Conservation (phyloP, 164 flowering plant genomes). For the Saururus chinensis region DNA sequence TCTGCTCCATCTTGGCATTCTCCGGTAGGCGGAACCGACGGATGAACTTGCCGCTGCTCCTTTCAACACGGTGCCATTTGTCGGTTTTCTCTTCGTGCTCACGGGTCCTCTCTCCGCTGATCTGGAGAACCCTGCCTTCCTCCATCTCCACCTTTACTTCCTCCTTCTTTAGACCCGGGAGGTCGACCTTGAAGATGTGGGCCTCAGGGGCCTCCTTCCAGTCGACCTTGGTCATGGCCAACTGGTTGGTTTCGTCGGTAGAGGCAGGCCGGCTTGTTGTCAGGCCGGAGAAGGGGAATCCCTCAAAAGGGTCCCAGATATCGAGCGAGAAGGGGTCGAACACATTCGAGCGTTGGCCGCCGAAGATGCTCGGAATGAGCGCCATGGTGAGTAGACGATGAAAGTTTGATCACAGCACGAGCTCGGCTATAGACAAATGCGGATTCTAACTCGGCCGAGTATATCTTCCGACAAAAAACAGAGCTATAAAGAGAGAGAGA, state of each 20-base stretch:
- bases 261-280: not conserved
- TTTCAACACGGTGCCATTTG: not conserved
- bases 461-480: too few species aligned
- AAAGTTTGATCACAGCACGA: too few species aligned
- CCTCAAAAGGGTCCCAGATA: constrained; percentile 9
- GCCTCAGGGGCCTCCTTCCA: constrained; percentile 4
- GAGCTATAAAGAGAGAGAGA: too few species aligned
- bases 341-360: not conserved
- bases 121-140: not conserved
- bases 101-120: not conserved
- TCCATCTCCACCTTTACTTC: constrained; percentile 2
- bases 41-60: not conserved
- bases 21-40: constrained; percentile 1
- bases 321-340: constrained; percentile 10
- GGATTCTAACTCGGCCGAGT: too few species aligned
- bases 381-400: too few species aligned
- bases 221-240: constrained; percentile 27
- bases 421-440: too few species aligned
- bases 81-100: not conserved
- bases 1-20: constrained; percentile 7
- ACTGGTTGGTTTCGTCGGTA: not conserved
- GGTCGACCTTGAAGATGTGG: constrained; percentile 1
- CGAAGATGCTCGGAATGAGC: constrained; percentile 6
- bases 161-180: constrained; percentile 1
- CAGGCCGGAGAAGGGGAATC: not conserved